Conservation (phyloP, 164 flowering plant species). For the Akebia trifoliata region DNA sequence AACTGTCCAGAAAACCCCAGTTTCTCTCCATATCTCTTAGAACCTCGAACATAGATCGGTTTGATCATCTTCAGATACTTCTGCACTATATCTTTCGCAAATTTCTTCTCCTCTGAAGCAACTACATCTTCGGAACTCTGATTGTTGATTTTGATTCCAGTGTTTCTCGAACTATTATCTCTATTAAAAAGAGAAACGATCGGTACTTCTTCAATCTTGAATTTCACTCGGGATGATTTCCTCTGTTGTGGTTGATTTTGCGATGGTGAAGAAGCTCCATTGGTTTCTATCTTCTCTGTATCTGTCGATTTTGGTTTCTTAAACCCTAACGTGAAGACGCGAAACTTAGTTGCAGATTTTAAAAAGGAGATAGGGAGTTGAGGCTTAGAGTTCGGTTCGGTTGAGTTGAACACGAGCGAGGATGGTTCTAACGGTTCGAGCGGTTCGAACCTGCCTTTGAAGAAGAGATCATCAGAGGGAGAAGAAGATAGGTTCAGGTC, state of each 20-base stretch:
- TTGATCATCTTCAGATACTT: slow-evolving; percentile 76
- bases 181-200: slow-evolving; percentile 56
- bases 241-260: slow-evolving; percentile 11
- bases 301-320: slow-evolving; percentile 42
- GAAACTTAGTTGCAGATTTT: slow-evolving; percentile 60
- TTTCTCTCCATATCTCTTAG: slow-evolving; percentile 53
- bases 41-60: slow-evolving; percentile 65
- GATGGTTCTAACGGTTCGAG: slow-evolving; percentile 32
- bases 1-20: slow-evolving; percentile 42
- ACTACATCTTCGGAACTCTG: slow-evolving; percentile 22
- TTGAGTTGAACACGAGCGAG: slow-evolving; percentile 8
- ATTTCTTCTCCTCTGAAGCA: slow-evolving; percentile 35
- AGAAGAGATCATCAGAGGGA: slow-evolving; percentile 64
- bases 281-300: slow-evolving; percentile 11
- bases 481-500: slow-evolving; percentile 37
- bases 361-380: slow-evolving; percentile 35
- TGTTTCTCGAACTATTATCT: slow-evolving; percentile 38
- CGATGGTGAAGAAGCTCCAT: slow-evolving; percentile 5
- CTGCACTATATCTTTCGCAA: slow-evolving; percentile 54
- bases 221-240: slow-evolving; percentile 55
- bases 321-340: slow-evolving; percentile 58
- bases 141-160: slow-evolving; percentile 16
- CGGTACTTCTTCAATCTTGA: slow-evolving; percentile 72
- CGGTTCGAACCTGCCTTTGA: slow-evolving; percentile 61
- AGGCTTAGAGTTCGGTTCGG: slow-evolving; percentile 31